A percentile compares a stretch with the other conserved stretches of the same genome.
Conservation (phyloP, 495 filamentous ascomycete genomes). For the Xeromyces bisporus region DNA sequence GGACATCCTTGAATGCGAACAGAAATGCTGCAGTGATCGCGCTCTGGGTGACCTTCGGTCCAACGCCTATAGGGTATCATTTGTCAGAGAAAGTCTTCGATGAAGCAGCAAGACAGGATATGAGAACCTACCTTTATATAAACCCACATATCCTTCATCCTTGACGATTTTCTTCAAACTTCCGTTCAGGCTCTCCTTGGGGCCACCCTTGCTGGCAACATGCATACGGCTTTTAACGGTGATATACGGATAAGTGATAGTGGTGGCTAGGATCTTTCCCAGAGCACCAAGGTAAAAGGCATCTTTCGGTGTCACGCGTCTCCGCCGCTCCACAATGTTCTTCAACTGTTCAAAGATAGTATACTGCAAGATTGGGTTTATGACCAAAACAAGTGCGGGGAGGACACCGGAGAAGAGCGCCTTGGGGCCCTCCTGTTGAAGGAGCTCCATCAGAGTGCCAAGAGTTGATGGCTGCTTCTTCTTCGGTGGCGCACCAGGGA, state of each 20-base stretch:
- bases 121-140: constrained; percentile 64
- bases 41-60: constrained; percentile 88
- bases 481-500: constrained; percentile 28
- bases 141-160: constrained; percentile 73
- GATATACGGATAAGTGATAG: constrained; percentile 94
- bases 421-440: constrained; percentile 62
- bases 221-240: constrained; percentile 96
- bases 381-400: constrained; percentile 80
- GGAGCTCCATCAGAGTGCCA: constrained; percentile 55
- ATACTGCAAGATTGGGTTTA: constrained; percentile 97
- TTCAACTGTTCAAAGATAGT: constrained; percentile 98
- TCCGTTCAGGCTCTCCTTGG: constrained; percentile 53
- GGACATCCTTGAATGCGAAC: constrained; percentile 93
- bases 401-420: constrained; percentile 86
- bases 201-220: constrained; percentile 52
- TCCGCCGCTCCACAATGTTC: constrained; percentile 47
- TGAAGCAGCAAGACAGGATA: neutral
- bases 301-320: constrained; percentile 60
- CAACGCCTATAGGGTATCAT: constrained; percentile 47
- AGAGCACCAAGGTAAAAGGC: constrained; percentile 84
- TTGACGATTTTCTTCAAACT: constrained; percentile 61
- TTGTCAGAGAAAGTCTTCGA: neutral
- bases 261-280: constrained; percentile 86
- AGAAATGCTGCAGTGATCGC: constrained; percentile 91
- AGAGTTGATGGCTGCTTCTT: constrained; percentile 51